These are phyloP conservation scores for Phaeosphaeria sp. DNA, from an alignment of 2,329 filamentous ascomycete genomes.

Conservation along the genomic window DNA sequence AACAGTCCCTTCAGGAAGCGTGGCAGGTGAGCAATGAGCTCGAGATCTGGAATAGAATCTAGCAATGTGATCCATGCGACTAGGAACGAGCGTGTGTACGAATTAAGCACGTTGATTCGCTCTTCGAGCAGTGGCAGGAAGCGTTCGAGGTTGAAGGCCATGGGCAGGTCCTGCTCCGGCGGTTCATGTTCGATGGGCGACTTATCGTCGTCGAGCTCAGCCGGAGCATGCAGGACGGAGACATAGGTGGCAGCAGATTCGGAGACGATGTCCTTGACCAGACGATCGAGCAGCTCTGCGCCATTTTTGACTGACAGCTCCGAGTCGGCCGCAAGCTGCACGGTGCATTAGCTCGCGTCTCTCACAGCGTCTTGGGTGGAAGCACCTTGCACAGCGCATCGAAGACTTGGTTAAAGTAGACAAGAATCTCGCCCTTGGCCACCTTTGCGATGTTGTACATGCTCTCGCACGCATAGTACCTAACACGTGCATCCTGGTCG, in stretches of 20 bases:
- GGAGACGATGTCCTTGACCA: constrained; percentile 95
- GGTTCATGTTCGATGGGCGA: constrained; percentile 25
- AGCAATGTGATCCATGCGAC: constrained; percentile 95
- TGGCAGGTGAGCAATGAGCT: constrained; percentile 90
- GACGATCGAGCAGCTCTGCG: constrained; percentile 89
- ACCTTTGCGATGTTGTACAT: constrained; percentile 99
- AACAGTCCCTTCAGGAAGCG: constrained; percentile 90
- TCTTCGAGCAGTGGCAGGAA: constrained; percentile 96
- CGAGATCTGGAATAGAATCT: constrained; percentile 95
- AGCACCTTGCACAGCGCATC: constrained; percentile 92
- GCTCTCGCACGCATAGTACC: constrained; percentile 98
- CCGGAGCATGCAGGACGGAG: constrained; percentile 76
- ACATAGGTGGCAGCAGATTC: constrained; percentile 96
- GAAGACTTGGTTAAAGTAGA: constrained; percentile 99
- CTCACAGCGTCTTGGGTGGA: no score
- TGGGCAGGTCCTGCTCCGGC: constrained; percentile 62
- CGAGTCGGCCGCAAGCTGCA: constrained; percentile 88
- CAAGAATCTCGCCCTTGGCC: constrained; percentile 93
- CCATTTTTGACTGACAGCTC: constrained; percentile 98
- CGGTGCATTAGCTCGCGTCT: constrained; percentile 24
- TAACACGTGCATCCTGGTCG: constrained; percentile 94
- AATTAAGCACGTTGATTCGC: constrained; percentile 91
- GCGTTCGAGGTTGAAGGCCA: constrained; percentile 86
- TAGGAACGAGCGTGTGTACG: constrained; percentile 92
- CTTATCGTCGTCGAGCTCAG: constrained; percentile 58